Base-by-base conservation (phyloP, 202 grass and related monocot species). In the Schoenoplectus triqueter region DNA sequence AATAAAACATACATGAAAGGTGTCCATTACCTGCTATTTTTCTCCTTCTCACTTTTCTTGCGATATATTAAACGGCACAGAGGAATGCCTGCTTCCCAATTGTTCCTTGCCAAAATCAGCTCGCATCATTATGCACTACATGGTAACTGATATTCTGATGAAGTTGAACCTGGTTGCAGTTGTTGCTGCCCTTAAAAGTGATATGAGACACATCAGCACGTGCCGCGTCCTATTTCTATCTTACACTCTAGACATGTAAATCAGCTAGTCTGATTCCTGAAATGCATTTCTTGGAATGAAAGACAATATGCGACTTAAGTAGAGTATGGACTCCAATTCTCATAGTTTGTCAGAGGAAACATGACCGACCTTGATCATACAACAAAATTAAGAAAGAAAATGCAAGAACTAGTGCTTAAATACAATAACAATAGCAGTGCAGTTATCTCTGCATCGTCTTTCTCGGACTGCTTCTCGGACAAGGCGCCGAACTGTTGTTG, bases 391-490 rank as follows among this genome's bases (percentile, higher is more conserved):
- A 22, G 42, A 66, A 31, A 44, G 59, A 44, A 50, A 66, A 51
- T 48, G 42, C 57, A 39, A 66, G 10, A 66, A 49, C 79, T 86
- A 86, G 67, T 90, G 89, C 85, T 86, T 95, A 71, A 98, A 95
- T 40, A 92, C 67, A 51, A 95, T 92, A 65, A 98, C 71, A 39
- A 98, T 85, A 65, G 95, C 91, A 3, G 95, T 95, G 86, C 95
- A 95, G 66, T 98, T 98, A 86, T 98, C 95, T 85, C 92, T 98
- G 87, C 95, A 98, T 46, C 89, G 88, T 84, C 95, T 88, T 79
- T 98, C 95, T 10, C 92, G 92, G 18, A 98, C 68, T 74, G 91
- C 95, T 88, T 98, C 95, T 75, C 88, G 92, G 59, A 93, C 92
- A 0, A 98, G 89, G 64, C 91, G 92, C 17, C 95, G 88, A 45